A percentile compares a stretch with the other conserved stretches of the same genome.
Evolutionary conservation across 1,139 yeast genomes (phyloP).

Genomic region (Kodamaea alishanica): DNA sequence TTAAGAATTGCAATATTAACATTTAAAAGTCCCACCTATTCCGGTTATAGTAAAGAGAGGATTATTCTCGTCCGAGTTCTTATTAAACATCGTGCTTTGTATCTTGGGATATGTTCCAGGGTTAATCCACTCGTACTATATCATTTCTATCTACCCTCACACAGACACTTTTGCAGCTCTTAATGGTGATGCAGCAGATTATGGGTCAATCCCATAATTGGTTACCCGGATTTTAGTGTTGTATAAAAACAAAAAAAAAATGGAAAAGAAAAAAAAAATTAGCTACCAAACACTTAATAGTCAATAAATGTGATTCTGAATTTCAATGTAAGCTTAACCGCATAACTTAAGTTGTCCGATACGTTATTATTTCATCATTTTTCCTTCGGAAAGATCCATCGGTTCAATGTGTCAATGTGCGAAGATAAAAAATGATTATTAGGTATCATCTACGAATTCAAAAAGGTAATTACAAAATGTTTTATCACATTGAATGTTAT

Average conservation of each 20-base stretch:
- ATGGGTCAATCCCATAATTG: conserved; percentile 12
- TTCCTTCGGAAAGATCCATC: conserved; percentile 27
- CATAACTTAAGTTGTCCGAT: conserved; percentile 49
- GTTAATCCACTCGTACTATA: conserved; percentile 59
- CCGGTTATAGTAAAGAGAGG: conserved; percentile 82
- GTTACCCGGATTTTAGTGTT: conserved; percentile 11
- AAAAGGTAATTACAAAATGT: too few species aligned
- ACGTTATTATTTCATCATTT: conserved; percentile 21
- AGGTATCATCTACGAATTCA: neutral
- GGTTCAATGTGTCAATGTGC: conserved; percentile 55
- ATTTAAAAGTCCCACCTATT: conserved; percentile 58
- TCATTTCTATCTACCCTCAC: conserved; percentile 54
- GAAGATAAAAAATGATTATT: conserved; percentile 22
- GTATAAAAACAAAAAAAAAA: neutral
- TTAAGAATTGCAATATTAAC: neutral
- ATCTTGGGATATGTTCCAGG: conserved; percentile 83
- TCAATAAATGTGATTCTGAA: conserved; percentile 6
- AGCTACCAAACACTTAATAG: neutral
- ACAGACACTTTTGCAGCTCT: conserved; percentile 29
- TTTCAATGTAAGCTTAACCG: conserved; percentile 17
- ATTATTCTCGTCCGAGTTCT: conserved; percentile 60
- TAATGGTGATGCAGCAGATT: conserved; percentile 25
- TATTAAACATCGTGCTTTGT: conserved; percentile 73
- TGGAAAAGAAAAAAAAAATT: neutral
- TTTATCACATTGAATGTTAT: too few species aligned